Evolutionary conservation across 108 stramenopile genomes (phyloP).

Genomic region (Conticribra guillardii): DNA sequence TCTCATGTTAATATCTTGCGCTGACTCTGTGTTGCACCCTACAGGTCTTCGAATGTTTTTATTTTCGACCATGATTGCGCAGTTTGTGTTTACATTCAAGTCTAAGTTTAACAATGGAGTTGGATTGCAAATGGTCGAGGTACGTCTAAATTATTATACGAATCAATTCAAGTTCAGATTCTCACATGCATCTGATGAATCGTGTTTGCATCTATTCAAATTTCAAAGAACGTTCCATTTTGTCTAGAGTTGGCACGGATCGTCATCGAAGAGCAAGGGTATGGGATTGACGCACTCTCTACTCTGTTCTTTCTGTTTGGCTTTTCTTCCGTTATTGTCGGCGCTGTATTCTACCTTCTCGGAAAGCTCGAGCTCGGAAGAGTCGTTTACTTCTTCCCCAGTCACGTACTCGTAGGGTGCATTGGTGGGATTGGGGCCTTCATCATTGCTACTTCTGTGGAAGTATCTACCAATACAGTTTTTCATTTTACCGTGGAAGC

Average conservation of each 20-base stretch:
- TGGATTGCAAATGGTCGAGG: conserved; percentile 81
- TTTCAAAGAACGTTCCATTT: conserved; percentile 68
- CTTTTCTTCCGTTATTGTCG: conserved; percentile 57
- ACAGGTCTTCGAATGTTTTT: conserved; percentile 71
- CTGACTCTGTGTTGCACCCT: neutral
- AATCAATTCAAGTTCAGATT: no score
- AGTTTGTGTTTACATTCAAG: conserved; percentile 60
- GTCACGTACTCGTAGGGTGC: conserved; percentile 77
- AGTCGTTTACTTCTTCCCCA: conserved; percentile 78
- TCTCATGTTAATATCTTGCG: neutral
- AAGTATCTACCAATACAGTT: conserved; percentile 63
- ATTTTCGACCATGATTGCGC: conserved; percentile 66
- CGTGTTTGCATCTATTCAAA: no score
- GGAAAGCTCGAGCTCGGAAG: conserved; percentile 67
- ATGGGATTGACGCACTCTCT: conserved; percentile 59
- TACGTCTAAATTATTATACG: neutral
- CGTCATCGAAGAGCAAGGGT: conserved; percentile 58
- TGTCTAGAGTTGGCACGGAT: conserved; percentile 60
- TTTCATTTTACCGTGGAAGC: conserved; percentile 51
- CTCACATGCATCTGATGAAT: no score
- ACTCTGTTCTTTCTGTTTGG: conserved; percentile 78
- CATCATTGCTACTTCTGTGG: conserved; percentile 21
- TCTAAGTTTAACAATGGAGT: conserved; percentile 62
- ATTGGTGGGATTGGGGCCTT: conserved; percentile 83
- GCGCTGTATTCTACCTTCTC: conserved; percentile 53